A percentile compares a stretch with the other conserved stretches of the same genome.
Conservation (phyloP, 2,329 filamentous ascomycete species). For the Colletotrichum truncatum region DNA sequence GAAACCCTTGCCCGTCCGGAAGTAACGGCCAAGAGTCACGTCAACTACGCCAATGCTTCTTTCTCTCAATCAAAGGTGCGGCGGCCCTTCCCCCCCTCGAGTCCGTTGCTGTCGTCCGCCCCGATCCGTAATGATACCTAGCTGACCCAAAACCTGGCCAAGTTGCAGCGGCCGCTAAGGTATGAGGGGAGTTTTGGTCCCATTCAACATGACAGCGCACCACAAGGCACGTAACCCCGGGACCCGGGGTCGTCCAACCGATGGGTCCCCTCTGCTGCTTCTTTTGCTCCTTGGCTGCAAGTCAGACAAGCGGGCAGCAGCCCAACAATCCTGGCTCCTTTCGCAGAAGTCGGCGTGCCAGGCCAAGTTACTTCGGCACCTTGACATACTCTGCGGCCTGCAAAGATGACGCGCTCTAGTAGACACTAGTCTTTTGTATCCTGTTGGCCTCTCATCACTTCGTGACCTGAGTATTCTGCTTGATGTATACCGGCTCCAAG, state of each 20-base stretch:
- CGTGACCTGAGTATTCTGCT: neutral
- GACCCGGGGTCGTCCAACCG: neutral
- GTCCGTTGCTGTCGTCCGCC: too few relatives aligned
- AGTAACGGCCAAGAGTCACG: neutral
- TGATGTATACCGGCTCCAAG: neutral
- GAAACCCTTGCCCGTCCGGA: neutral
- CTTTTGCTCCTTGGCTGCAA: neutral
- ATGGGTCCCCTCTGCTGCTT: neutral
- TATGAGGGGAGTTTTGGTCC: conserved; percentile 11
- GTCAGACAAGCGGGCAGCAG: neutral
- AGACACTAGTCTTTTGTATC: conserved; percentile 2
- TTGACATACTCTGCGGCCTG: conserved; percentile 4
- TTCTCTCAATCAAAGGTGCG: neutral
- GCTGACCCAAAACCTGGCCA: neutral
- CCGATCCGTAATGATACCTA: neutral
- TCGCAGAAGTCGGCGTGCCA: neutral
- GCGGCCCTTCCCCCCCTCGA: neutral
- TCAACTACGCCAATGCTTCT: neutral
- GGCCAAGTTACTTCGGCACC: conserved; percentile 9
- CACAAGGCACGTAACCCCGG: neutral
- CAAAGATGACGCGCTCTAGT: neutral
- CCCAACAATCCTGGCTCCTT: neutral
- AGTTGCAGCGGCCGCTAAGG: conserved; percentile 26
- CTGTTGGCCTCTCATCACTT: conserved; percentile 8
- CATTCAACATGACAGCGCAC: conserved; percentile 6